Base-by-base conservation (phyloP, 2,329 filamentous ascomycete genomes). In the Didymella glomerata region DNA sequence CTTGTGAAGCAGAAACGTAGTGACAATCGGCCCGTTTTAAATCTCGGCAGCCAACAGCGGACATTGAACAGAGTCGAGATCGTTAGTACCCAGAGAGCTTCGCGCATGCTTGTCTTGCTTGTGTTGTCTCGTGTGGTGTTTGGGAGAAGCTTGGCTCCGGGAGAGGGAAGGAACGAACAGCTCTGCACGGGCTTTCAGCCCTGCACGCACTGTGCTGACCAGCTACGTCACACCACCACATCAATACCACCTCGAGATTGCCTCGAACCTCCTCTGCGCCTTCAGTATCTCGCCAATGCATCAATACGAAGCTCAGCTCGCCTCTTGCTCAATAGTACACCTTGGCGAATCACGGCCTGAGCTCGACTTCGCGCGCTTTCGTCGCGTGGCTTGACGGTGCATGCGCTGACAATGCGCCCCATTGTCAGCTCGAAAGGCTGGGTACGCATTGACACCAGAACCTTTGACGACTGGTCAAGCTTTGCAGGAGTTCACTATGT, bases 81-180 rank as follows among this genome's bases (percentile, higher is more conserved):
- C n/a, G 2, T 45, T 56, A 42, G 40, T 14, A 40, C 57, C 44
- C 20, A 25, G 14, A 18, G 9, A 47, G 49, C 48, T 57, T 61
- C 48, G 57, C 32, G 38, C 44, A 34, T 60, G 53, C 48, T 60
- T 50, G 45, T 57, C 53, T n/a, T 61, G 58, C 58, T 61, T 57
- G 8, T 46, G 44, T 41, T 47, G 58, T 61, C 48, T 53, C 53
- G 53, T 49, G 41, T 57, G 45, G 45, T 50, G 58, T 61, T 53
- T 61, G 52, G n/a, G 25, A 22, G 24, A 53, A 48, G 44, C 48
- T 55, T 54, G 42, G 52, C 40, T 41, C 4, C 41, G 27, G 44
- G 20, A 36, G 20, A 52, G 48, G 56, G 46, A 51, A 41, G 41
- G 28, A 48, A 55, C 18, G 32, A 41, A 41, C n/a, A 40, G 18